A percentile compares a stretch with the other conserved stretches of the same genome.
Evolutionary conservation across 306 rosid species (phyloP).

Genomic region (Rubus idaeus): DNA sequence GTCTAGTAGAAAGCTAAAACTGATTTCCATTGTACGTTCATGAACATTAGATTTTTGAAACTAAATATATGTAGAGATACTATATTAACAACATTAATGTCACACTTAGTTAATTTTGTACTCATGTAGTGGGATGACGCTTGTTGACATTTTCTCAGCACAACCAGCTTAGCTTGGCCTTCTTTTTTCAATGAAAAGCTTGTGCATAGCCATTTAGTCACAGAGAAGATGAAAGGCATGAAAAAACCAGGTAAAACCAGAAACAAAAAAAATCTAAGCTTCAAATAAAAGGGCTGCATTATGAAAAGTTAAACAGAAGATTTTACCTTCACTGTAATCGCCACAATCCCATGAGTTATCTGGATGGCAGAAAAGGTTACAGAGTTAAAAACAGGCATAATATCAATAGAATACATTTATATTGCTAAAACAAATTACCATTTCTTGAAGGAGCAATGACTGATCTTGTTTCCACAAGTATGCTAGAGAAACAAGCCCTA

Average conservation of each 20-base stretch:
- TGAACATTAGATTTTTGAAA: not conserved
- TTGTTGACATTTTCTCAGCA: not conserved
- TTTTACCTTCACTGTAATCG: conserved; percentile 86
- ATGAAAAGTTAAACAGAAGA: conserved; percentile 6
- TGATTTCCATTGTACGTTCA: not conserved
- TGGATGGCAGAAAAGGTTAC: conserved; percentile 27
- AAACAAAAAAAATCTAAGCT: not conserved
- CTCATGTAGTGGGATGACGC: not conserved
- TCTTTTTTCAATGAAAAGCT: not conserved
- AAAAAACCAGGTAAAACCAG: not conserved
- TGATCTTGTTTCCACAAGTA: conserved; percentile 98
- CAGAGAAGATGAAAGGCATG: not conserved
- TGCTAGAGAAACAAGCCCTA: conserved; percentile 97
- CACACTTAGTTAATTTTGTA: not conserved
- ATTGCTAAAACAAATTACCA: conserved; percentile 58
- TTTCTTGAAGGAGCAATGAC: conserved; percentile 85
- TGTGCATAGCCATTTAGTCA: not conserved
- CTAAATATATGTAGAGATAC: not conserved
- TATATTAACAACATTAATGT: not conserved
- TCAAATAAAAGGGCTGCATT: not conserved
- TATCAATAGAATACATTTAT: conserved; percentile 8
- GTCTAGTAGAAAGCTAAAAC: not conserved
- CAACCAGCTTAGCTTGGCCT: not conserved
- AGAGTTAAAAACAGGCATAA: conserved; percentile 14
- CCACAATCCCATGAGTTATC: conserved; percentile 76